Base-by-base conservation (phyloP, 1,284 basidiomycete species). In the Apiotrichum akiyoshidainum region DNA sequence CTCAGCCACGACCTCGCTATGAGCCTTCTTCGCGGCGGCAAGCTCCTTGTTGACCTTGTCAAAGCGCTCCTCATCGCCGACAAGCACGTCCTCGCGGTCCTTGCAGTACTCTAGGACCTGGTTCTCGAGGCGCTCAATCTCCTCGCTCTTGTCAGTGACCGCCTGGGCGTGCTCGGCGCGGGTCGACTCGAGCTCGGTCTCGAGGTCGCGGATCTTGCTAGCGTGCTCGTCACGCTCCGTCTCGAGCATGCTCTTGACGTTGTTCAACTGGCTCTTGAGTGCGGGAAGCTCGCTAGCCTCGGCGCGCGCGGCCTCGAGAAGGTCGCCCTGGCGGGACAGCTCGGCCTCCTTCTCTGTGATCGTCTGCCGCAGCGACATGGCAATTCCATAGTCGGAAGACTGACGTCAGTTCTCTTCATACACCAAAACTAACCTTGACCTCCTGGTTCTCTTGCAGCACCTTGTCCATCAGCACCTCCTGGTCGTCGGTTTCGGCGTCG, bases 71-170 rank as follows among this genome's bases (percentile, higher is more conserved):
- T 53, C 44, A n/a, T 49, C 46, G 21, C 26, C 50, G 2, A 42
- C 49, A 7, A 51, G 39, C 11, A 16, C 39, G 13, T 41, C 39
- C 22, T 51, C 49, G 37, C 49, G 49, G 37, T 26, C 12, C 40
- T 51, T 51, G 22, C 39, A 51, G 39, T 41, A 41, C 49, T 76
- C 73, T 7, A 71, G 63, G 8, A 76, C 59, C 9, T 65, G 60
- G 0, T 49, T 52, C 51, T 76, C 73, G 14, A 76, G 66, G 17
- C 67, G 53, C 21, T 73, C 71, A 31, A 76, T 68, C 46, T 65
- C 66, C 12, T 53, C 51, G 3, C 64, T 42, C 57, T 70, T 69
- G 17, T 69, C 69, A 0, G 64, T 57, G 19, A 72, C 56, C 5
- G 59, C 65, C 10, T 60, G 45, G 2, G 67, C 66, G 7, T 75